Percentiles rank a stretch among this genome's conserved stretches.
Conservation (phyloP, 768 basidiomycete genomes). For the Clitopilus hobsonii region DNA sequence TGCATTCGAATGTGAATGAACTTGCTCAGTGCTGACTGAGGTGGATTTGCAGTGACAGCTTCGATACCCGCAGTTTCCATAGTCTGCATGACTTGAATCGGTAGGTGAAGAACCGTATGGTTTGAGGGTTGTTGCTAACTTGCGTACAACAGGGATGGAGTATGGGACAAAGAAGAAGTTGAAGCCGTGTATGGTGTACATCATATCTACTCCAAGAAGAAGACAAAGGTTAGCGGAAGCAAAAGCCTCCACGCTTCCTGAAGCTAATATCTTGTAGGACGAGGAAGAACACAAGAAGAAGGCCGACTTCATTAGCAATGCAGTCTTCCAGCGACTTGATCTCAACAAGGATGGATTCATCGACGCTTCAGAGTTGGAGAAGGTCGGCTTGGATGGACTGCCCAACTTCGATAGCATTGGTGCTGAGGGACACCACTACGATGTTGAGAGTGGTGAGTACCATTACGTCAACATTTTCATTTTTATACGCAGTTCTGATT, state of each 20-base stretch:
- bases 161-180: constrained; percentile 84
- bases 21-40: not conserved
- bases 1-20: constrained; percentile 4
- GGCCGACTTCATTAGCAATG: constrained; percentile 70
- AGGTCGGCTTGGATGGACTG: constrained; percentile 67
- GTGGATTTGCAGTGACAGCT: constrained; percentile 58
- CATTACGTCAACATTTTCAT: no score
- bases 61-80: constrained; percentile 88
- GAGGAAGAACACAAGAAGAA: constrained; percentile 78
- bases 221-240: constrained; percentile 54
- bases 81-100: constrained; percentile 90
- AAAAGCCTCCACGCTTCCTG: not conserved
- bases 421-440: constrained; percentile 92
- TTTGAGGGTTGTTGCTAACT: not conserved
- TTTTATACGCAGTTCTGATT: no score
- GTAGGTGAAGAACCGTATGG: constrained; percentile 29
- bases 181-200: constrained; percentile 96
- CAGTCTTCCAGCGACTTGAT: constrained; percentile 70
- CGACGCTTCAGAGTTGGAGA: constrained; percentile 64
- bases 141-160: constrained; percentile 53
- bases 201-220: constrained; percentile 82
- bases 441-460: constrained; percentile 76
- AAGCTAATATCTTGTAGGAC: constrained; percentile 37
- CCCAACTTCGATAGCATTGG: constrained; percentile 83
- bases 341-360: constrained; percentile 69